phyloP scores from a whole-genome alignment of 2,329 filamentous ascomycete genomes.

The Scedosporium apiospermum region DNA sequence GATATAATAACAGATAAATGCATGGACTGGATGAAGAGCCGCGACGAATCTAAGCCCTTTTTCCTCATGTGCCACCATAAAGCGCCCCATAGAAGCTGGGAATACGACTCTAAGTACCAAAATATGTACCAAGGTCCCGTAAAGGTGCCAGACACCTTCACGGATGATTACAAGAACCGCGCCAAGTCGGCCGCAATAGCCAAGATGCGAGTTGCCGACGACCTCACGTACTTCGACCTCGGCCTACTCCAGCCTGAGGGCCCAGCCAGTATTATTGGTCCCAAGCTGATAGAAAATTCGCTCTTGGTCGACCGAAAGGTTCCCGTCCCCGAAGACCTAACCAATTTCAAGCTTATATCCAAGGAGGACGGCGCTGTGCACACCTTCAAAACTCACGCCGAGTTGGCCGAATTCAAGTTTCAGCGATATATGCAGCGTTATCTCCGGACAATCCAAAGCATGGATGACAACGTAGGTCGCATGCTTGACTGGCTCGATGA shows the following conservation, averaged over 20 bases:
- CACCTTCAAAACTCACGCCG: constrained; percentile 8
- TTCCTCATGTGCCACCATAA: constrained; percentile 50
- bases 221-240: constrained; percentile 40
- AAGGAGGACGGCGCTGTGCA: too few relatives aligned
- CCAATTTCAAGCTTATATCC: constrained; percentile 1
- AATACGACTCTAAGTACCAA: constrained; percentile 38
- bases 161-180: constrained; percentile 44
- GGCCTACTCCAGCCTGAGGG: constrained; percentile 43
- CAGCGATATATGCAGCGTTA: constrained; percentile 49
- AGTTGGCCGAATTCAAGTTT: constrained; percentile 44
- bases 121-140: constrained; percentile 33
- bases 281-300: constrained; percentile 14
- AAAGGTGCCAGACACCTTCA: constrained; percentile 39
- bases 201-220: constrained; percentile 41
- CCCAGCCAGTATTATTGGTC: constrained; percentile 24
- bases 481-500: constrained; percentile 36
- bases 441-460: constrained; percentile 38
- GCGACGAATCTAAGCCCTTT: constrained; percentile 27
- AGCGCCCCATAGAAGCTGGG: constrained; percentile 43
- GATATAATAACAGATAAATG: constrained; percentile 43
- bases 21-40: constrained; percentile 27
- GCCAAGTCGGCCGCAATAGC: constrained; percentile 37
- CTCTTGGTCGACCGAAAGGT: too few relatives aligned
- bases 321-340: constrained; percentile 22
- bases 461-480: constrained; percentile 42